Base-by-base conservation (phyloP, 164 flowering plant genomes). In the Vitis amurensis region DNA sequence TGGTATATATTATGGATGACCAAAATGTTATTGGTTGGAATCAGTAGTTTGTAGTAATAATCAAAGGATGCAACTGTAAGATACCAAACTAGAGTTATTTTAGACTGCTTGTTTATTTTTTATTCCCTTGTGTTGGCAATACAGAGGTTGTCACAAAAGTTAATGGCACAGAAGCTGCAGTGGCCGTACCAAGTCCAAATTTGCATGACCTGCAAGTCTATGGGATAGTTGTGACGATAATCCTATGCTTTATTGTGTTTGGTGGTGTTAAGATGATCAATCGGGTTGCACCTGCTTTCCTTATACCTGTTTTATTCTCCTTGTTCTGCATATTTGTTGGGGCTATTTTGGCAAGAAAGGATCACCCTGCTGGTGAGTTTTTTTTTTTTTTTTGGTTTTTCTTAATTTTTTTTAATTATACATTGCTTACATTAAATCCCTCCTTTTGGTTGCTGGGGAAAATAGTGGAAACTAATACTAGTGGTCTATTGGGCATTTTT, bases 261-360 rank as follows among this genome's bases (percentile, higher is more conserved):
- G 99, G 99, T 71, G 99, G 99, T 44, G 98, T 96, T 71, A 93
- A 93, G 79, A 92, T 96, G 77, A 96, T 96, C 77, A 96, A 93
- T 71, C 86, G 94, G 59, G 99, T 96, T 74, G 99, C 99, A 17
- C 99, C 98, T 63, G 93, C 98, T 70, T 96, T 96, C 77, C 93
- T 96, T 47, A 69, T 96, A 70, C 97, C 99, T 29, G 99, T 93
- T 66, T 56, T 93, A 44, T 78, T 96, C 79, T 96, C 99, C 12
- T 19, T 96, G 52, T 78, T 89, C 69, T 96, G 95, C 89, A 96
- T 96, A 78, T 91, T 87, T 72, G 61, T 87, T 71, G 99, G 99
- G 67, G 79, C 92, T 16, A 71, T 84, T 78, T 37, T 73, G 71
- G 88, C 98, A 48, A 78, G 78, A 80, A 82, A 81, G 69, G 84